A percentile compares a stretch with the other conserved stretches of the same genome.
Evolutionary conservation across 805 yeast genomes (phyloP).

Genomic region (Vanderwaltozyma polyspora): DNA sequence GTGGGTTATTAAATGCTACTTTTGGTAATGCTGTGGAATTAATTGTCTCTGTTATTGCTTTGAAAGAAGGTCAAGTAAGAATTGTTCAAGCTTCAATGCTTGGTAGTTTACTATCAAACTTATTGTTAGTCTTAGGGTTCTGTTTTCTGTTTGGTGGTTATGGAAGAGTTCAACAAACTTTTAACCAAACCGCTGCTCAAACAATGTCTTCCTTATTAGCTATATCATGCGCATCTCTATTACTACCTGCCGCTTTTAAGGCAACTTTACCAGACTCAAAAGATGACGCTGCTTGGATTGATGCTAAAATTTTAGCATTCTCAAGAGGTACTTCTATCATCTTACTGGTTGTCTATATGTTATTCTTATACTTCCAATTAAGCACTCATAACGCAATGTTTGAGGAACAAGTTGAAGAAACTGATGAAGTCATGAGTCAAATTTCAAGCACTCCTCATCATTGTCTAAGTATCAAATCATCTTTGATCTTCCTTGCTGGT

Average conservation of each 20-base stretch:
- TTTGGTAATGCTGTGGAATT: conserved; percentile 97
- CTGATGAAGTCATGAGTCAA: conserved; percentile 26
- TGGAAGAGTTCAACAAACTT: conserved; percentile 72
- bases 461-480: conserved; percentile 39
- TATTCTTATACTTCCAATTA: conserved; percentile 80
- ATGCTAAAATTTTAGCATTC: conserved; percentile 47
- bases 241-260: conserved; percentile 94
- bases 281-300: conserved; percentile 26
- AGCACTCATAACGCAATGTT: conserved; percentile 73
- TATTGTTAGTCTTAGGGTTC: conserved; percentile 86
- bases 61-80: conserved; percentile 73
- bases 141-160: conserved; percentile 91
- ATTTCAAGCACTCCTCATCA: conserved; percentile 13
- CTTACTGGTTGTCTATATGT: conserved; percentile 60
- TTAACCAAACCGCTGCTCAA: conserved; percentile 95
- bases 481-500: conserved; percentile 43
- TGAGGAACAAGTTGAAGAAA: conserved; percentile 40
- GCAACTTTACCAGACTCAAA: conserved; percentile 50
- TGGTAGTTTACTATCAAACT: conserved; percentile 83
- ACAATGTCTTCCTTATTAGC: conserved; percentile 94
- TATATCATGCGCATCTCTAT: conserved; percentile 74
- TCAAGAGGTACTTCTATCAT: conserved; percentile 82
- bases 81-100: conserved; percentile 97
- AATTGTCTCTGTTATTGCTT: conserved; percentile 86
- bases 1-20: conserved; percentile 91